Conservation (phyloP, 2,329 filamentous ascomycete genomes). For the Parastagonospora avenae region DNA sequence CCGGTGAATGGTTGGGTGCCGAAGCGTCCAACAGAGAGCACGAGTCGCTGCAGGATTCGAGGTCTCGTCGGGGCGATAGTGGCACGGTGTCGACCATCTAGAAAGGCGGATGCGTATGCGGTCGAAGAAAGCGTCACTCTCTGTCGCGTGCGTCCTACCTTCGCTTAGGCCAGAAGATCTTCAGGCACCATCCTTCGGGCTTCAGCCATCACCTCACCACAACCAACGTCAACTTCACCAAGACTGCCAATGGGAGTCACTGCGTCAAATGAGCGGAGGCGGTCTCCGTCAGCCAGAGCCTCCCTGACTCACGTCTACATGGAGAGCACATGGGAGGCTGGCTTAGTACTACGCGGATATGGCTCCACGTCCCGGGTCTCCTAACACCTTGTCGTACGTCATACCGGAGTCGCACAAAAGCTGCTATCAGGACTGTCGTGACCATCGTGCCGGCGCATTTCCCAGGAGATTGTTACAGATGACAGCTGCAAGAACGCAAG, state of each 20-base stretch:
- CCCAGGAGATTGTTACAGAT: background rate
- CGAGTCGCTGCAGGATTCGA: constrained; percentile 17
- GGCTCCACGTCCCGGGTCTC: background rate
- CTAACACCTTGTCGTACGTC: constrained; percentile 1
- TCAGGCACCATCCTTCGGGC: constrained; percentile 14
- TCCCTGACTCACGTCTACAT: background rate
- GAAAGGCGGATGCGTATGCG: constrained; percentile 13
- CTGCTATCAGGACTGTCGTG: background rate
- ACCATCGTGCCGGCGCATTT: background rate
- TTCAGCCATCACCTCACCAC: background rate
- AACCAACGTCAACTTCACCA: background rate
- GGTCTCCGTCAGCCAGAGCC: background rate
- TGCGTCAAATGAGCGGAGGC: background rate
- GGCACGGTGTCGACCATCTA: constrained; percentile 14
- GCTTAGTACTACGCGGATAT: constrained; percentile 3
- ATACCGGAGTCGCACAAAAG: constrained; percentile 1
- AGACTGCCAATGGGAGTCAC: background rate
- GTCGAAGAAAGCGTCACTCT: constrained; percentile 9
- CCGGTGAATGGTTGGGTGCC: constrained; percentile 6
- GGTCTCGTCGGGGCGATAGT: constrained; percentile 14
- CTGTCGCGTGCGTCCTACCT: constrained; percentile 13
- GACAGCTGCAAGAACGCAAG: background rate
- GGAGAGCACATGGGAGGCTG: constrained; percentile 1
- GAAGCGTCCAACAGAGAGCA: constrained; percentile 9
- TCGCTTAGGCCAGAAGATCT: constrained; percentile 19